These are phyloP conservation scores for Sporothrix brunneoviolacea DNA, from an alignment of 2,329 filamentous ascomycete species.

Conservation along the genomic window DNA sequence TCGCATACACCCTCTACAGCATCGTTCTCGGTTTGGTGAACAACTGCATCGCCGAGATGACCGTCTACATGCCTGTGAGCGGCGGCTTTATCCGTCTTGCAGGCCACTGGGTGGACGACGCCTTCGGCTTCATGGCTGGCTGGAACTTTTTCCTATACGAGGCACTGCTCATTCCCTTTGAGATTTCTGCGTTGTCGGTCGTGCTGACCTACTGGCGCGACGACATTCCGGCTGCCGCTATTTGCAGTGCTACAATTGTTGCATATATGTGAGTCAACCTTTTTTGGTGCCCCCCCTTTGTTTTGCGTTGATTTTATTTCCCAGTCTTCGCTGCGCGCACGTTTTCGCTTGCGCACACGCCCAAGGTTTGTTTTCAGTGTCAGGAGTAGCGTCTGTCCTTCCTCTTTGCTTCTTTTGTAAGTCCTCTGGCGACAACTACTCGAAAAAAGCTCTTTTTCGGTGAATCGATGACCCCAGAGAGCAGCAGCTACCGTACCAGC, in stretches of 20 bases:
- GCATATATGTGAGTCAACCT: conserved; percentile 15
- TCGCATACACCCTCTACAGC: conserved; percentile 53
- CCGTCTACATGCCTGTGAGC: conserved; percentile 53
- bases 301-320: background rate
- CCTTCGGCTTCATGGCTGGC: conserved; percentile 50
- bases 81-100: conserved; percentile 60
- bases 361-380: too few species aligned
- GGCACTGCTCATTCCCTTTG: conserved; percentile 34
- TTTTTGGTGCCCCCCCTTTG: background rate
- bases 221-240: conserved; percentile 39
- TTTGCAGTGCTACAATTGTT: conserved; percentile 48
- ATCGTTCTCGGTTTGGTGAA: conserved; percentile 54
- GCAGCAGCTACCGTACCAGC: too few species aligned
- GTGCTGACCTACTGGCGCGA: conserved; percentile 41
- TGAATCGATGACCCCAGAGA: too few species aligned
- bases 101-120: conserved; percentile 60
- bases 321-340: background rate
- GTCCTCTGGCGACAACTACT: too few species aligned
- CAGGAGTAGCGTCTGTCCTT: too few species aligned
- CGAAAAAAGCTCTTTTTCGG: too few species aligned
- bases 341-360: too few species aligned
- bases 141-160: conserved; percentile 40
- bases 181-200: conserved; percentile 34
- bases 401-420: too few species aligned
- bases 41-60: conserved; percentile 61